A percentile compares a stretch with the other conserved stretches of the same genome.
These are phyloP conservation scores for Schizochytrium sp. DNA, from an alignment of 108 stramenopile species.

Conservation along the genomic window DNA sequence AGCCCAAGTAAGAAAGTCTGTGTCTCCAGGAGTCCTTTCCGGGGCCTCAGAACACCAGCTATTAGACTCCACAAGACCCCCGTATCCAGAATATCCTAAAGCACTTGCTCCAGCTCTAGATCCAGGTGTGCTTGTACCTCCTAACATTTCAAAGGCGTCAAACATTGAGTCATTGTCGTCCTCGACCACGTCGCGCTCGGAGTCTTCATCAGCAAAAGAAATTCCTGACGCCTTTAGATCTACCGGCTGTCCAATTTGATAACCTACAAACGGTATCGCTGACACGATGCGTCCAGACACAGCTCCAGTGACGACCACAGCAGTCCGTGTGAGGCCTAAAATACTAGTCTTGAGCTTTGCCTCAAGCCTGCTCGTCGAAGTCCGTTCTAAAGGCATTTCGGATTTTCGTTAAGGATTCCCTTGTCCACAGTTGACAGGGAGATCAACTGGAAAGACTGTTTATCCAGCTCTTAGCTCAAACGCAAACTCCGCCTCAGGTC, in stretches of 20 bases:
- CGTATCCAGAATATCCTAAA: neutral
- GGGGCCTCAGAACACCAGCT: slow-evolving; percentile 8
- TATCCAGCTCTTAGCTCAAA: too few relatives aligned
- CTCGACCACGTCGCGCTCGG: neutral
- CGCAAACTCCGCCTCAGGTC: too few relatives aligned
- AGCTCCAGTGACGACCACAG: neutral
- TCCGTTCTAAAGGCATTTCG: neutral
- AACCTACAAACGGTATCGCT: neutral
- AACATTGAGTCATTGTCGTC: slow-evolving; percentile 8
- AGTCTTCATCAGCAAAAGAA: neutral
- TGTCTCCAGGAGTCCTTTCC: neutral
- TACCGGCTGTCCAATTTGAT: neutral
- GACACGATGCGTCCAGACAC: neutral
- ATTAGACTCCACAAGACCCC: neutral
- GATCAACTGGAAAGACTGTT: too few relatives aligned
- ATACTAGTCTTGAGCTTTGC: neutral
- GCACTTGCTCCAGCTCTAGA: slow-evolving; percentile 32
- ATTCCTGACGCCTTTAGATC: neutral
- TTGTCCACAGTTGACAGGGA: too few relatives aligned
- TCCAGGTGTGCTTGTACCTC: neutral
- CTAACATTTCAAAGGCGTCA: slow-evolving; percentile 2
- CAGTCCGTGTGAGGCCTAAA: neutral
- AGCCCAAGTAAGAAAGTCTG: neutral
- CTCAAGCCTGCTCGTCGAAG: neutral
- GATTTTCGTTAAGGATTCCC: neutral